Conservation (phyloP, 2,329 filamentous ascomycete species). For the Ophiocordyceps robertsii region DNA sequence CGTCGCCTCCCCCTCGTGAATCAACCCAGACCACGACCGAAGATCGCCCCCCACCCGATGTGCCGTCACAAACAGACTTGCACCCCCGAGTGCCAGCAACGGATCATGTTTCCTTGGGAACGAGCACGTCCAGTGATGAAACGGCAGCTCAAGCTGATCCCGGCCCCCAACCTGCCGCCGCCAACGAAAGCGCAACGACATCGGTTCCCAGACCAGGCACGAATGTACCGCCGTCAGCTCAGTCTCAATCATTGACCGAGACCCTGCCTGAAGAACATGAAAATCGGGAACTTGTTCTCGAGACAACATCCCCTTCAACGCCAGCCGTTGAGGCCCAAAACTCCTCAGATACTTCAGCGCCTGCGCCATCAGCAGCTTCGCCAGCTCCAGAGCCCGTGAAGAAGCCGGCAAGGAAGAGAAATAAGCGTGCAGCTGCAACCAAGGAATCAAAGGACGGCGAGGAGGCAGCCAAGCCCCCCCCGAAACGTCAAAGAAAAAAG, state of each 20-base stretch:
- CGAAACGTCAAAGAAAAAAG: slow-evolving; percentile 20
- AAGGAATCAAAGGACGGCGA: slow-evolving; percentile 3
- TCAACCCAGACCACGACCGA: too few relatives aligned
- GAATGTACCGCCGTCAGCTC: background rate
- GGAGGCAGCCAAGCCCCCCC: slow-evolving; percentile 11
- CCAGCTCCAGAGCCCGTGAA: slow-evolving; percentile 3
- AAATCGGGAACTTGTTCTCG: too few relatives aligned
- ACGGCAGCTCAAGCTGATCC: background rate
- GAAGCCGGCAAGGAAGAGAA: background rate
- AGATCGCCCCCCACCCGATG: too few relatives aligned
- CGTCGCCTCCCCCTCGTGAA: too few relatives aligned
- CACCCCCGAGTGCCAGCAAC: too few relatives aligned
- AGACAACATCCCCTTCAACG: background rate
- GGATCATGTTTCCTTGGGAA: too few relatives aligned
- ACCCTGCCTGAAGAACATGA: background rate
- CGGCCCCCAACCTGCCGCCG: background rate
- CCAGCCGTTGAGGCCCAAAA: background rate
- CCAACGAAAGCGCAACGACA: background rate
- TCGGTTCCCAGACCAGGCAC: background rate
- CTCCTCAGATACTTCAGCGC: background rate
- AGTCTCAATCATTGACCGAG: background rate
- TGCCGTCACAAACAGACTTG: too few relatives aligned
- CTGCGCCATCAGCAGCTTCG: background rate
- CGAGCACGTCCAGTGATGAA: too few relatives aligned
- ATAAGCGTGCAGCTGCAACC: background rate